phyloP scores from a whole-genome alignment of 768 basidiomycete genomes.

The Naganishia friedmannii region DNA sequence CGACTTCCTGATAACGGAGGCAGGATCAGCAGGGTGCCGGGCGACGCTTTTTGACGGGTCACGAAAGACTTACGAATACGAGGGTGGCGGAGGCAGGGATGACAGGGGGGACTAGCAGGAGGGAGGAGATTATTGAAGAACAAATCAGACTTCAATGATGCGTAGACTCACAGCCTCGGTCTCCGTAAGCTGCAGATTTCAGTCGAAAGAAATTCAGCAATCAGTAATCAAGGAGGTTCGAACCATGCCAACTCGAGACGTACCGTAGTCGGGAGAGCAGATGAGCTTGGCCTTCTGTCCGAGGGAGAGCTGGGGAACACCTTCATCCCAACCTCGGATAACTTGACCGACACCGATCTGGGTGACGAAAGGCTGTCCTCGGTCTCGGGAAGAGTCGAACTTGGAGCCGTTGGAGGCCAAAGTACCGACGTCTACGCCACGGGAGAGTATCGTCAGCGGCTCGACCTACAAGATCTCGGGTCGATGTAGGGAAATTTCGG shows the following conservation, averaged over 20 bases:
- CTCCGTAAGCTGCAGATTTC: slow-evolving; percentile 26
- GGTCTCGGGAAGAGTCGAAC: slow-evolving; percentile 49
- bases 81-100: slow-evolving; percentile 52
- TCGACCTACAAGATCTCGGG: neutral
- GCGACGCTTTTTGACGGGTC: too few relatives aligned
- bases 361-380: slow-evolving; percentile 45
- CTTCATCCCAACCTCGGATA: slow-evolving; percentile 52
- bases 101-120: slow-evolving; percentile 47
- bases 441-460: neutral
- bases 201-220: neutral
- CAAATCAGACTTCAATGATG: neutral
- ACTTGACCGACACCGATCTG: slow-evolving; percentile 48
- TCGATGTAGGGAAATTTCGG: neutral
- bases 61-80: slow-evolving; percentile 30
- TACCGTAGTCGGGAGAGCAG: slow-evolving; percentile 51
- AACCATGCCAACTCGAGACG: neutral
- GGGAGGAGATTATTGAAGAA: slow-evolving; percentile 1
- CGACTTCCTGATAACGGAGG: slow-evolving; percentile 27
- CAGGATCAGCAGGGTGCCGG: too few relatives aligned
- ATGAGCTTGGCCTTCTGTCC: slow-evolving; percentile 53
- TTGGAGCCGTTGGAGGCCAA: slow-evolving; percentile 50
- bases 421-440: slow-evolving; percentile 49
- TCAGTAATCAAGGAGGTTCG: neutral
- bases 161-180: slow-evolving; percentile 5
- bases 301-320: slow-evolving; percentile 49